Base-by-base conservation (phyloP, 169 alveolate species). In the Plasmodium fragile region DNA sequence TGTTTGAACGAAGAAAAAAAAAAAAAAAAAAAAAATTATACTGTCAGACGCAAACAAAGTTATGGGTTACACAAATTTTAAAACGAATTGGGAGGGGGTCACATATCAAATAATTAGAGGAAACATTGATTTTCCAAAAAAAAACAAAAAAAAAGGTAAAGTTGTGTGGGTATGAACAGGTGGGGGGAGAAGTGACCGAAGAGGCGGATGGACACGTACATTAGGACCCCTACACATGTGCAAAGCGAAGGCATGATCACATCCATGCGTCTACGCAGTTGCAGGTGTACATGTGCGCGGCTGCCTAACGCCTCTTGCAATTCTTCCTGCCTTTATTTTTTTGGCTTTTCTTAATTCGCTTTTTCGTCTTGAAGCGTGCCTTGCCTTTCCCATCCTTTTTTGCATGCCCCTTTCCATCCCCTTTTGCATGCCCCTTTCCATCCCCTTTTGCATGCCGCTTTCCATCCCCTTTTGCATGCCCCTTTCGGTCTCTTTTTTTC, bases 241-340 rank as follows among this genome's bases (percentile, higher is more conserved):
- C 55, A 18, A 18, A 32, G 39, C 55, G 55, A 18, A 32, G 39
- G 16, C 59, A 30, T 32, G 45, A 13, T 13, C 16, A 30, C 16
- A 30, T 73, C 30, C 43, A 32, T 73, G 30, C 45, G 36, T 73
- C 18, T 30, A 28, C 45, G 5, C 82, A 30, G 25, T 7, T 25
- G 18, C 25, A 73, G 30, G 43, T 30, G n/a, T 45, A 32, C 28
- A 73, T 10, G 4, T 73, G 25, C 45, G 59, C 82, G 16, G 5
- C 16, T 41, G 28, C 18, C 70, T 53, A 81, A 25, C 78, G 90
- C 32, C 90, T 81, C 77, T 81, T 81, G 70, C 53, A 81, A 8
- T 81, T 81, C 25, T 81, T 81, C 71, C 53, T 32, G 22, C 53
- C 41, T 30, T 55, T 52, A 39, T 81, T 81, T 81, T 77, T 77